Conservation (phyloP, 495 filamentous ascomycete genomes). For the Trichocladium antarcticum region DNA sequence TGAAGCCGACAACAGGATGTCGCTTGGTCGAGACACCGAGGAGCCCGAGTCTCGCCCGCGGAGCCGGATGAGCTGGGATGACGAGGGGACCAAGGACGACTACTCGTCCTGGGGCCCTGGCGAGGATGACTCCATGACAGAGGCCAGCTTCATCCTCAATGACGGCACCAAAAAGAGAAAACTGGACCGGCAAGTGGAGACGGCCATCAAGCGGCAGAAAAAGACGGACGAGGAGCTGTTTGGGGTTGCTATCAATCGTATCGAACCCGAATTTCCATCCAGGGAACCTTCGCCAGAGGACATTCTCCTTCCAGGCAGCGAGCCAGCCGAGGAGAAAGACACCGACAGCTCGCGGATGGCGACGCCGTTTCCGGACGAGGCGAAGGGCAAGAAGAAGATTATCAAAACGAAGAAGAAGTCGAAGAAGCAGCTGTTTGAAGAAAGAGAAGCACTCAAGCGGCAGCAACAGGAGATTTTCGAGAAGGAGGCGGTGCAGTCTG, state of each 20-base stretch:
- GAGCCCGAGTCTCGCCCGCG: constrained; percentile 71
- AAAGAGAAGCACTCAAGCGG: constrained; percentile 51
- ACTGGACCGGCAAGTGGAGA: constrained; percentile 48
- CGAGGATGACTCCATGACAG: constrained; percentile 48
- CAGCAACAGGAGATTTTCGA: constrained; percentile 33
- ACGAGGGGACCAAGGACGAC: constrained; percentile 55
- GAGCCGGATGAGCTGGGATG: constrained; percentile 63
- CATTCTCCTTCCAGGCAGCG: constrained; percentile 30
- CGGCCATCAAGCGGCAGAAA: constrained; percentile 56
- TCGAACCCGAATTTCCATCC: constrained; percentile 38
- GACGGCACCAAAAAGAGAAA: constrained; percentile 58
- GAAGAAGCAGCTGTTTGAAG: constrained; percentile 62
- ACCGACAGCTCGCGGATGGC: constrained; percentile 33
- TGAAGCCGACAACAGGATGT: constrained; percentile 36
- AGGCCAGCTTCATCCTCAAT: constrained; percentile 39
- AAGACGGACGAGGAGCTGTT: constrained; percentile 73
- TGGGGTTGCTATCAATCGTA: constrained; percentile 44
- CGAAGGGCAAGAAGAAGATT: constrained; percentile 33
- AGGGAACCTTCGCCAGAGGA: constrained; percentile 29
- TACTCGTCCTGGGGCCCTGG: constrained; percentile 33
- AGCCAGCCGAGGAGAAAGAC: constrained; percentile 24
- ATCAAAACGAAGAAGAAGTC: constrained; percentile 53
- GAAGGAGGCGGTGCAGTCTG: constrained; percentile 25
- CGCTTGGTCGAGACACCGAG: constrained; percentile 60
- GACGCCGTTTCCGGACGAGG: constrained; percentile 29